phyloP scores from a whole-genome alignment of 83 land plant species.

The Diphasiastrum complanatum region DNA sequence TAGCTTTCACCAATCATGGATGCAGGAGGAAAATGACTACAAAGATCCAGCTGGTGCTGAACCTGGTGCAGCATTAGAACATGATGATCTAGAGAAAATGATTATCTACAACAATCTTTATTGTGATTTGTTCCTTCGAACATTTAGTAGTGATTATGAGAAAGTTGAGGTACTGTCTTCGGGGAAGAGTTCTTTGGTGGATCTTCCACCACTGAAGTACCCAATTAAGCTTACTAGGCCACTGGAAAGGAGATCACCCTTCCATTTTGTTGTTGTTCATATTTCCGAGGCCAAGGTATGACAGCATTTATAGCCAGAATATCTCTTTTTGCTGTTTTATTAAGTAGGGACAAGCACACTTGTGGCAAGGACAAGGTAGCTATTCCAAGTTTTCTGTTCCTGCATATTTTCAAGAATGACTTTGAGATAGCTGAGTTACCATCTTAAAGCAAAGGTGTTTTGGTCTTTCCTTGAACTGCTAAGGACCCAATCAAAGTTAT shows the following conservation, averaged over 20 bases:
- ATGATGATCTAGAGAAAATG: constrained; percentile 68
- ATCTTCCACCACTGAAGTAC: constrained; percentile 74
- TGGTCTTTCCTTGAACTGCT: no score
- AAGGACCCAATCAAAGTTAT: no score
- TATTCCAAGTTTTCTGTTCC: no score
- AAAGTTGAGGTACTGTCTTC: constrained; percentile 38
- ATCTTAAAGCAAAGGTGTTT: no score
- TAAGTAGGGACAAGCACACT: no score
- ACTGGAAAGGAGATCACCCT: constrained; percentile 42
- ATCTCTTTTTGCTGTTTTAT: constrained; percentile 1
- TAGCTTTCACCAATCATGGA: no score
- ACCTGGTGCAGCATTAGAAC: constrained; percentile 66
- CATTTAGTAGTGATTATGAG: constrained; percentile 40
- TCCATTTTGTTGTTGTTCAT: constrained; percentile 65
- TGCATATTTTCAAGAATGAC: no score
- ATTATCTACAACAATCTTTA: constrained; percentile 73
- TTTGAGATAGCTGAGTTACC: no score
- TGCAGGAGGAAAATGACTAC: constrained; percentile 33
- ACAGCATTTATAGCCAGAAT: neutral
- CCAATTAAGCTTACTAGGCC: constrained; percentile 58
- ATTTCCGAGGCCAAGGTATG: constrained; percentile 79
- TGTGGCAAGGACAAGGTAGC: no score
- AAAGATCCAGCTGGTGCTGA: neutral
- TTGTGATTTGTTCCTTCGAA: constrained; percentile 63
- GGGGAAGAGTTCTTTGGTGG: constrained; percentile 35